phyloP scores from a whole-genome alignment of 805 yeast genomes.

The Scheffersomyces stipitis region DNA sequence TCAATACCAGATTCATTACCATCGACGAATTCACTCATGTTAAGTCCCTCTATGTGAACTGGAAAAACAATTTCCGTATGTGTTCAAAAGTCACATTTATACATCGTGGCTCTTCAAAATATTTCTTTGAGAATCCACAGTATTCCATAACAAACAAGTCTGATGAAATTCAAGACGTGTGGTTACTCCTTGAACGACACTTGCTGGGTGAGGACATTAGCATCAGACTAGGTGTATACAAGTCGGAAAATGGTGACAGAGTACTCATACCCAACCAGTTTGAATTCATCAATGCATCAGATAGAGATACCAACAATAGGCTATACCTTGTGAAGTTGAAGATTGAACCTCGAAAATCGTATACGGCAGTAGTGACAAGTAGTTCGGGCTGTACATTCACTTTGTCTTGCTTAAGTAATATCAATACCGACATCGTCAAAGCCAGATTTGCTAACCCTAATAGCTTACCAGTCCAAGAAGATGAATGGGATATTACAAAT shows the following conservation, averaged over 20 bases:
- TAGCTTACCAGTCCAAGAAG: constrained; percentile 23
- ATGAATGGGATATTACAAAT: constrained; percentile 44
- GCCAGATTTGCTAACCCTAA: constrained; percentile 27
- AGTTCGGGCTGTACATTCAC: constrained; percentile 25
- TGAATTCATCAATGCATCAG: constrained; percentile 11
- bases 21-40: constrained; percentile 26
- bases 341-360: constrained; percentile 21
- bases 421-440: constrained; percentile 20
- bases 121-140: constrained; percentile 34
- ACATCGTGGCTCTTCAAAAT: constrained; percentile 20
- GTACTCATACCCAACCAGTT: constrained; percentile 27
- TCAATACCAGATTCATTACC: constrained; percentile 16
- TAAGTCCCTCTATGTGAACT: constrained; percentile 63
- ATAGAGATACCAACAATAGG: constrained; percentile 35
- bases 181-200: constrained; percentile 54
- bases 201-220: constrained; percentile 16
- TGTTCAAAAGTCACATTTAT: constrained; percentile 22
- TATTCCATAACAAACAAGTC: constrained; percentile 37
- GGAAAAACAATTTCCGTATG: constrained; percentile 40
- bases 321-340: constrained; percentile 33
- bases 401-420: constrained; percentile 26
- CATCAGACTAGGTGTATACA: constrained; percentile 12
- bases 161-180: constrained; percentile 27
- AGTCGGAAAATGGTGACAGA: constrained; percentile 30
- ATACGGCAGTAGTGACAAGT: constrained; percentile 24